phyloP scores from a whole-genome alignment of 148 eudicot species.

The Diospyros kaki region DNA sequence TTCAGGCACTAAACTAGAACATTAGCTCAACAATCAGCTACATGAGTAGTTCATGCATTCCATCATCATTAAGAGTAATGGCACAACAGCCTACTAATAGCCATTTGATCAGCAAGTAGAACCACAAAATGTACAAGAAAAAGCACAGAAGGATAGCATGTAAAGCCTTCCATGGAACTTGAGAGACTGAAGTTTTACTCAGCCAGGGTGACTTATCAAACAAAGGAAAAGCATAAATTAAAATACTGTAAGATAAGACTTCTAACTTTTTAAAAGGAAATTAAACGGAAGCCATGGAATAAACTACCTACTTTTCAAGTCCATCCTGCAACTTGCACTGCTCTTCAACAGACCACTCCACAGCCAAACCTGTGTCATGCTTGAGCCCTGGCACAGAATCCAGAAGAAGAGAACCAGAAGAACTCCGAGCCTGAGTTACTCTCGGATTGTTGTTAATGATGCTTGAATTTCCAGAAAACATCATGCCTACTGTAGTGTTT shows the following conservation, averaged over 20 bases:
- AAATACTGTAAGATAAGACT: not conserved
- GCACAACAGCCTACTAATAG: not conserved
- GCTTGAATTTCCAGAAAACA: slow-evolving; percentile 51
- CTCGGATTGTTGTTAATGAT: slow-evolving; percentile 30
- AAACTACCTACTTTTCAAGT: slow-evolving; percentile 66
- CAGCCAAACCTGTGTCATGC: slow-evolving; percentile 70
- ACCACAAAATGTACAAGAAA: not conserved
- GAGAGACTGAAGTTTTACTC: not conserved
- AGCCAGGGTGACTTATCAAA: not conserved
- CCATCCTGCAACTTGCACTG: slow-evolving; percentile 79
- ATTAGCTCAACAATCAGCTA: not conserved
- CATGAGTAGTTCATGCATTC: not conserved
- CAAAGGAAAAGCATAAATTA: not conserved
- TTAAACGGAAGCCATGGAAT: slow-evolving; percentile 15
- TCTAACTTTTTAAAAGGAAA: not conserved
- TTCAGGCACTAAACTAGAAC: not conserved
- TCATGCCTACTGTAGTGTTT: slow-evolving; percentile 35
- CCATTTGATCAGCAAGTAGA: not conserved
- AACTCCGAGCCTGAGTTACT: slow-evolving; percentile 34
- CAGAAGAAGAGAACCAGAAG: slow-evolving; percentile 46
- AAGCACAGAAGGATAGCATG: not conserved
- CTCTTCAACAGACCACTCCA: slow-evolving; percentile 82
- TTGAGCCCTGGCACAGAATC: slow-evolving; percentile 77
- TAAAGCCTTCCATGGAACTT: not conserved
- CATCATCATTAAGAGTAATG: not conserved